A percentile compares a stretch with the other conserved stretches of the same genome.
phyloP scores from a whole-genome alignment of 345 rosid genomes.

The Linum usitatissimum region DNA sequence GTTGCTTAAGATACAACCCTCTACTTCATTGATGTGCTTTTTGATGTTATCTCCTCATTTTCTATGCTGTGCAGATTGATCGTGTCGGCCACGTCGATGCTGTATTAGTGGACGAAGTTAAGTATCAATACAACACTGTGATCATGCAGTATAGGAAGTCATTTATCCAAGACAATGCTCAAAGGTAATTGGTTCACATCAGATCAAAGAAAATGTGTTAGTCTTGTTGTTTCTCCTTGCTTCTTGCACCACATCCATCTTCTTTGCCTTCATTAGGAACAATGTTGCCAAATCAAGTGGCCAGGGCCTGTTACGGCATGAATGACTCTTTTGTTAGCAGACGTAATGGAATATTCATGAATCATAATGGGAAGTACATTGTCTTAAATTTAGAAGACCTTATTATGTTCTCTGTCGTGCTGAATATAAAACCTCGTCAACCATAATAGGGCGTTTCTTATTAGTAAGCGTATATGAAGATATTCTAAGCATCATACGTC shows the following conservation, averaged over 20 bases:
- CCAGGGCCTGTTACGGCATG: too few relatives aligned
- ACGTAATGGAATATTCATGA: background rate
- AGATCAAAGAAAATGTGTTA: background rate
- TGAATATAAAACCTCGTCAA: background rate
- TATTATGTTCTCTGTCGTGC: background rate
- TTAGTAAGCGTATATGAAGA: background rate
- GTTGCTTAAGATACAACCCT: background rate
- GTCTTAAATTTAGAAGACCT: background rate
- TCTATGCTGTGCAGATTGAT: slow-evolving; percentile 48
- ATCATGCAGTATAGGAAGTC: slow-evolving; percentile 87
- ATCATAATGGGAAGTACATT: background rate
- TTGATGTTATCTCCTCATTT: slow-evolving; percentile 11
- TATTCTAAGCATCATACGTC: background rate
- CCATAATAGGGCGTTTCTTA: background rate
- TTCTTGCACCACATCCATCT: background rate
- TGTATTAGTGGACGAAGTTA: slow-evolving; percentile 76
- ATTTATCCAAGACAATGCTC: slow-evolving; percentile 82
- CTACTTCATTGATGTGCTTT: background rate
- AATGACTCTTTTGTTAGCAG: background rate
- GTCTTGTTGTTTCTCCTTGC: background rate
- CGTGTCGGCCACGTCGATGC: slow-evolving; percentile 63
- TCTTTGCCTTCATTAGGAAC: background rate
- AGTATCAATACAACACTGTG: slow-evolving; percentile 62
- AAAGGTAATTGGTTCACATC: slow-evolving; percentile 39
- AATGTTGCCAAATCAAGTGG: too few relatives aligned